phyloP scores from a whole-genome alignment of 148 eudicot genomes.

The Simmondsia chinensis region DNA sequence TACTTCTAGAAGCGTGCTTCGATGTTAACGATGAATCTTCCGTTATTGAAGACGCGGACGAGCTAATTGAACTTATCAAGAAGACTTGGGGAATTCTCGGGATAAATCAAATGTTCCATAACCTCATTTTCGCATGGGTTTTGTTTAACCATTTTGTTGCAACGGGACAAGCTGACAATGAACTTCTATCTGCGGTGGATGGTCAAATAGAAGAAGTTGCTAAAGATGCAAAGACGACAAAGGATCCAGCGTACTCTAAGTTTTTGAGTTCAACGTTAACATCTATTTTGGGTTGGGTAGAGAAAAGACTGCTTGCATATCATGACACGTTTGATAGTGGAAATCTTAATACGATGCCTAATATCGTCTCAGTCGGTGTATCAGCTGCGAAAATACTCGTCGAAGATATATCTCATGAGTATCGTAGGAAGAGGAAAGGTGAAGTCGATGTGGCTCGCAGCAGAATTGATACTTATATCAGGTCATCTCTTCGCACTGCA shows the following conservation, averaged over 20 bases:
- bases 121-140: conserved; percentile 90
- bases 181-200: conserved; percentile 78
- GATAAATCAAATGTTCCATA: conserved; percentile 79
- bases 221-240: conserved; percentile 83
- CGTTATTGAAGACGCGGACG: conserved; percentile 82
- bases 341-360: conserved; percentile 78
- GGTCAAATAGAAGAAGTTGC: conserved; percentile 87
- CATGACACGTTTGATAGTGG: conserved; percentile 85
- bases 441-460: conserved; percentile 92
- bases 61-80: conserved; percentile 87
- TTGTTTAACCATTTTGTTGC: conserved; percentile 83
- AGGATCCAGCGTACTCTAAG: conserved; percentile 75
- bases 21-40: conserved; percentile 68
- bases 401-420: conserved; percentile 95
- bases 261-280: conserved; percentile 77
- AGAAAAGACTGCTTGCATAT: conserved; percentile 94
- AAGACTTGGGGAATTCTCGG: conserved; percentile 92
- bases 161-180: conserved; percentile 82
- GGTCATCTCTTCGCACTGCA: conserved; percentile 96
- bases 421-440: conserved; percentile 80
- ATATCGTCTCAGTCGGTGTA: conserved; percentile 78
- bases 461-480: conserved; percentile 92
- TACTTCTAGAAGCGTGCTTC: conserved; percentile 78
- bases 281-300: conserved; percentile 92
- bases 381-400: conserved; percentile 81